Conservation (phyloP, 306 rosid genomes). For the Cucumis hystrix region DNA sequence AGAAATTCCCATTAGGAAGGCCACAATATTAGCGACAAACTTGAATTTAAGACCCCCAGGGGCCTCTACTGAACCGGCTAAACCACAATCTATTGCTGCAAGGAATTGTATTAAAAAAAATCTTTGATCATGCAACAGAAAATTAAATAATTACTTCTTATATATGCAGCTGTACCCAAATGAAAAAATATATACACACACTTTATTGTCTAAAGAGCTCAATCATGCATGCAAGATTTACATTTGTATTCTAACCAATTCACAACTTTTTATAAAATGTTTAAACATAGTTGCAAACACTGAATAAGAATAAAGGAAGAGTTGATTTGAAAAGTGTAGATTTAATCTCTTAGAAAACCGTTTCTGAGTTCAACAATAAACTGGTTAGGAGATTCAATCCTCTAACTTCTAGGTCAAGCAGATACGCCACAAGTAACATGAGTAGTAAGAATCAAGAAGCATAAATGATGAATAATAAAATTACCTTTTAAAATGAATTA, state of each 20-base stretch:
- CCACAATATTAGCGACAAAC: slow-evolving; percentile 48
- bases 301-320: background rate
- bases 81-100: slow-evolving; percentile 19
- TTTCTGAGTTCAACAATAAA: no score
- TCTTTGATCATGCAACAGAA: background rate
- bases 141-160: background rate
- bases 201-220: background rate
- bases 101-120: background rate
- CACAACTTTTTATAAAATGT: background rate
- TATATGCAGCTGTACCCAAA: background rate
- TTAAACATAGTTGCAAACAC: background rate
- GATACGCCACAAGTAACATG: background rate
- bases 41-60: slow-evolving; percentile 42
- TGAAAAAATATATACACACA: background rate
- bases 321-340: background rate
- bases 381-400: no score
- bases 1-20: slow-evolving; percentile 63
- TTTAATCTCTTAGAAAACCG: no score
- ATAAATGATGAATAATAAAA: background rate
- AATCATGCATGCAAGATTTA: background rate
- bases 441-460: background rate
- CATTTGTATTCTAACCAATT: background rate
- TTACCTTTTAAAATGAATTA: background rate
- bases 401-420: no score
- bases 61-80: slow-evolving; percentile 23